A percentile compares a stretch with the other conserved stretches of the same genome.
phyloP scores from a whole-genome alignment of 495 filamentous ascomycete species.

The Baudoinia panamericana region DNA sequence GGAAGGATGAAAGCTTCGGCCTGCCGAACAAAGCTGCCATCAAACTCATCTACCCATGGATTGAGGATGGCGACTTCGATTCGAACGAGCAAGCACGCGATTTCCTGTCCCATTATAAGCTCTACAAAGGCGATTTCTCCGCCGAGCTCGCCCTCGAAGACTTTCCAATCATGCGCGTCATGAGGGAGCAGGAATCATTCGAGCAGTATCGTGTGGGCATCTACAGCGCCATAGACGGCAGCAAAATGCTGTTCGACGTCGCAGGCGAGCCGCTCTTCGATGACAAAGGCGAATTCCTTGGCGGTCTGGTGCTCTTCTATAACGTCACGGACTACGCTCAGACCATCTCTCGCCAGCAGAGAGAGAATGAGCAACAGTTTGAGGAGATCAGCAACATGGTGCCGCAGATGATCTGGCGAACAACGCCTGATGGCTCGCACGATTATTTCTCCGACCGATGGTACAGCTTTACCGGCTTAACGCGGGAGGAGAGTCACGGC shows the following conservation, averaged over 20 bases:
- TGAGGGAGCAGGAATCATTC: slow-evolving; percentile 43
- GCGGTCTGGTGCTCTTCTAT: slow-evolving; percentile 48
- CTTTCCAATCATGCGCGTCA: slow-evolving; percentile 46
- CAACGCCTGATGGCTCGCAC: slow-evolving; percentile 42
- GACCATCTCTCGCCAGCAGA: slow-evolving; percentile 45
- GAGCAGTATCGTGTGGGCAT: slow-evolving; percentile 45
- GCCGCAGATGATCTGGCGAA: slow-evolving; percentile 59
- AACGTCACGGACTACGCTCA: slow-evolving; percentile 52
- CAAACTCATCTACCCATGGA: slow-evolving; percentile 33
- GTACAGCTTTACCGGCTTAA: slow-evolving; percentile 59
- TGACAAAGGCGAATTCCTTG: slow-evolving; percentile 49
- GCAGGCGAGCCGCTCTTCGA: slow-evolving; percentile 46
- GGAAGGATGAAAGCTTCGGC: slow-evolving; percentile 54
- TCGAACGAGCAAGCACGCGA: slow-evolving; percentile 37
- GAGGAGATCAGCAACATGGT: slow-evolving; percentile 56
- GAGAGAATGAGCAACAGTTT: slow-evolving; percentile 53
- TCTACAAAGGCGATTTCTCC: slow-evolving; percentile 51
- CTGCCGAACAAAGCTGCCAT: slow-evolving; percentile 51
- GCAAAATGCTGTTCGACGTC: slow-evolving; percentile 42
- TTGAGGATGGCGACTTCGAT: slow-evolving; percentile 30
- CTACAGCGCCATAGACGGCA: slow-evolving; percentile 34
- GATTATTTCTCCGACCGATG: slow-evolving; percentile 58
- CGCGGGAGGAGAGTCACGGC: slow-evolving; percentile 38
- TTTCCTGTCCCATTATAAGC: slow-evolving; percentile 38
- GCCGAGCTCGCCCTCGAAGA: slow-evolving; percentile 41